phyloP scores from a whole-genome alignment of 2,329 filamentous ascomycete species.

The Botrytis sinoallii region DNA sequence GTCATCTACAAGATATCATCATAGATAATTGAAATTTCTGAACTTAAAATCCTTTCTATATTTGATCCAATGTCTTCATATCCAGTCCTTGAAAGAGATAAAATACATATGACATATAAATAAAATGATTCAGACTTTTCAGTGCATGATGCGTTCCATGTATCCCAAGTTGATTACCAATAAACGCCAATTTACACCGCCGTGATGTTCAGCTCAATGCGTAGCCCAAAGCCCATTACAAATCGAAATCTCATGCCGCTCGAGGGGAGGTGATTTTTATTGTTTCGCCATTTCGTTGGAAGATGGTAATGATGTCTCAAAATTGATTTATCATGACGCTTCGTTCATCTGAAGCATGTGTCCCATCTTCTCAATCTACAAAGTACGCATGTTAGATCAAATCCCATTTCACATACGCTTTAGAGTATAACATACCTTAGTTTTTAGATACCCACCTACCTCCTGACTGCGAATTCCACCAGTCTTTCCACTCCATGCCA shows the following conservation, averaged over 20 bases:
- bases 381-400: slow-evolving; percentile 12
- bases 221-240: neutral
- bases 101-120: slow-evolving; percentile 1
- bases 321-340: slow-evolving; percentile 20
- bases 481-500: slow-evolving; percentile 79
- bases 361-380: slow-evolving; percentile 81
- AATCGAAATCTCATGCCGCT: neutral
- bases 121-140: neutral
- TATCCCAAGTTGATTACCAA: neutral
- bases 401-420: neutral
- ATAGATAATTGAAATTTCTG: neutral
- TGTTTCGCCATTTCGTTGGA: neutral
- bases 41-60: neutral
- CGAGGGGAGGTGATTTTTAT: neutral
- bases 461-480: slow-evolving; percentile 83
- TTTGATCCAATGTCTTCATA: neutral
- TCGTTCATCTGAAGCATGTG: slow-evolving; percentile 64
- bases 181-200: neutral
- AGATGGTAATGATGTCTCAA: neutral
- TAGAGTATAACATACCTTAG: slow-evolving; percentile 66
- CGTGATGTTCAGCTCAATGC: neutral
- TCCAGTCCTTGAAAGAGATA: neutral
- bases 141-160: slow-evolving; percentile 8
- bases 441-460: slow-evolving; percentile 89
- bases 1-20: neutral